phyloP scores from a whole-genome alignment of 2,329 filamentous ascomycete genomes.

The Aspergillus terreus region DNA sequence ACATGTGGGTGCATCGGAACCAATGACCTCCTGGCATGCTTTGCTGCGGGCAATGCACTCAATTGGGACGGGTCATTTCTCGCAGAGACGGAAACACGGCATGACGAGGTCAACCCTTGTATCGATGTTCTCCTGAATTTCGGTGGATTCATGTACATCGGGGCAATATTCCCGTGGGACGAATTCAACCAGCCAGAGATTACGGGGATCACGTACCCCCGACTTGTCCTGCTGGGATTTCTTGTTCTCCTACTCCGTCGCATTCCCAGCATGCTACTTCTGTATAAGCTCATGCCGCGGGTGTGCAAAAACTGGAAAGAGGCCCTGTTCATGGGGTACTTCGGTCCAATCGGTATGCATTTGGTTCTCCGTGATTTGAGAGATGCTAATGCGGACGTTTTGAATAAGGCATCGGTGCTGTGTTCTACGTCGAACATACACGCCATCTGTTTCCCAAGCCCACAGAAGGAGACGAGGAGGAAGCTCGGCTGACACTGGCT shows the following conservation, averaged over 20 bases:
- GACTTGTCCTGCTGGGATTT: background rate
- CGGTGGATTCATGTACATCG: constrained; percentile 5
- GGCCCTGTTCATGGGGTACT: constrained; percentile 3
- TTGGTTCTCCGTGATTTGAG: background rate
- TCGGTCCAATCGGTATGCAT: constrained; percentile 1
- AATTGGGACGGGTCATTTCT: constrained; percentile 5
- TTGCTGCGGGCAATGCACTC: constrained; percentile 1
- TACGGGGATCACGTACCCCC: constrained; percentile 2
- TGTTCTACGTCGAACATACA: constrained; percentile 4
- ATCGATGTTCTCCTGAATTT: constrained; percentile 4
- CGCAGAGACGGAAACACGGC: constrained; percentile 3
- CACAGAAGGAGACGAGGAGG: background rate
- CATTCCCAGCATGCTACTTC: constrained; percentile 3
- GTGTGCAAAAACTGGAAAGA: constrained; percentile 5
- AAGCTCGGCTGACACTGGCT: background rate
- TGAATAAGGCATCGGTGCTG: background rate
- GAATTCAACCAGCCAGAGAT: constrained; percentile 1
- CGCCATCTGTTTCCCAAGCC: constrained; percentile 2
- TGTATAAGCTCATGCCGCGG: constrained; percentile 1
- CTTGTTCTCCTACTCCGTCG: constrained; percentile 2
- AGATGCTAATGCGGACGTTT: background rate
- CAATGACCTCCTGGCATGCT: constrained; percentile 4
- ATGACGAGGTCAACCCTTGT: constrained; percentile 4
- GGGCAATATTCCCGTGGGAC: constrained; percentile 1
- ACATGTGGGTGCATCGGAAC: constrained; percentile 3